These are phyloP conservation scores for Filobasidium uniguttulatum DNA, from an alignment of 1,284 basidiomycete genomes.

Conservation along the genomic window DNA sequence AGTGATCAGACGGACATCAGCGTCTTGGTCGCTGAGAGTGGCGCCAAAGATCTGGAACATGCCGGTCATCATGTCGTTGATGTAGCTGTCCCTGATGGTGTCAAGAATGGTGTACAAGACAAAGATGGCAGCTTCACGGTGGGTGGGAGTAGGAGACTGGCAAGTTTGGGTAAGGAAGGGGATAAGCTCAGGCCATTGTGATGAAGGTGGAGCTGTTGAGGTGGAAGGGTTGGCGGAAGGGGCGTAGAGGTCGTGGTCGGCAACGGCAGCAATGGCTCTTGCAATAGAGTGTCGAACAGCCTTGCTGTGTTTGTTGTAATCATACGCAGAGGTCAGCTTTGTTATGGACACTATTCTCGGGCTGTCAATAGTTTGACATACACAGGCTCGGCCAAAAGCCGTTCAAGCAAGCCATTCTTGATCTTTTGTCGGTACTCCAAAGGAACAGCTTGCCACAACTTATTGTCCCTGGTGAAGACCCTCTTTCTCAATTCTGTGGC, in stretches of 20 bases:
- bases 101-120: slow-evolving; percentile 88
- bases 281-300: slow-evolving; percentile 81
- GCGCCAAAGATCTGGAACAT: slow-evolving; percentile 72
- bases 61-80: slow-evolving; percentile 15
- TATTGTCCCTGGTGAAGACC: slow-evolving; percentile 62
- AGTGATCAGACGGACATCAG: slow-evolving; percentile 83
- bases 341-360: not conserved
- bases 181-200: slow-evolving; percentile 68
- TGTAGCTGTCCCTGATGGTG: slow-evolving; percentile 76
- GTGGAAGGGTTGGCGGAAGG: slow-evolving; percentile 7
- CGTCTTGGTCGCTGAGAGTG: slow-evolving; percentile 72
- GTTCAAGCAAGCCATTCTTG: slow-evolving; percentile 68
- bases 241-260: slow-evolving; percentile 59
- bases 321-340: not conserved
- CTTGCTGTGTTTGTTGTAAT: slow-evolving; percentile 42
- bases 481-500: slow-evolving; percentile 98
- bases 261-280: slow-evolving; percentile 86
- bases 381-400: slow-evolving; percentile 67
- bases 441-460: slow-evolving; percentile 66
- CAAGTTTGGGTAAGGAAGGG: slow-evolving; percentile 76
- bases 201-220: slow-evolving; percentile 42
- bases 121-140: slow-evolving; percentile 83
- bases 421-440: slow-evolving; percentile 64
- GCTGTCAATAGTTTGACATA: slow-evolving; percentile 42
- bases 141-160: slow-evolving; percentile 51